Evolutionary conservation across 306 rosid genomes (phyloP).

Genomic region (Pyrus betulifolia): DNA sequence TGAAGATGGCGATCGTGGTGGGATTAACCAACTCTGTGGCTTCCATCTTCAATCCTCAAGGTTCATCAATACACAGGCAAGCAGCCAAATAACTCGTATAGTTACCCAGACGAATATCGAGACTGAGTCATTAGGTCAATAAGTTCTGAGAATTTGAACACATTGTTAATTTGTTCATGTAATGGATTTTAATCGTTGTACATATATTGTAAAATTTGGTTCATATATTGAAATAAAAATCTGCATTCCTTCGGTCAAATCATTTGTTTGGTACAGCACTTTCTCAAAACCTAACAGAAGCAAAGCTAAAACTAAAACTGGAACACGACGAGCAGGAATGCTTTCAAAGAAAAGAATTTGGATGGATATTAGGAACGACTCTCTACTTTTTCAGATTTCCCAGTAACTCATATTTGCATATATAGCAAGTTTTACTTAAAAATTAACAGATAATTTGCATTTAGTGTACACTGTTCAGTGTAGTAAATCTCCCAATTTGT

Average conservation of each 20-base stretch:
- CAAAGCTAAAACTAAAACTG: background rate
- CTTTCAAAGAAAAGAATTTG: too few species aligned
- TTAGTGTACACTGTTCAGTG: too few species aligned
- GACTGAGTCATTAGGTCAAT: background rate
- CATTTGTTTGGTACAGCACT: background rate
- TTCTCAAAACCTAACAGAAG: background rate
- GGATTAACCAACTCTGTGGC: slow-evolving; percentile 58
- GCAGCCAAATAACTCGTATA: background rate
- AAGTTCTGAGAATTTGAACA: background rate
- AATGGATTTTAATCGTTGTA: background rate
- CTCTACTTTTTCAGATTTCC: too few species aligned
- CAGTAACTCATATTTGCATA: too few species aligned
- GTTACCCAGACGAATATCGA: background rate
- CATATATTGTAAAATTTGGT: background rate
- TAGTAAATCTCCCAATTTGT: too few species aligned
- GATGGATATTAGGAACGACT: too few species aligned
- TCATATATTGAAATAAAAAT: background rate
- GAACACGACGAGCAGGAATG: too few species aligned
- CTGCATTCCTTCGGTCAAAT: background rate
- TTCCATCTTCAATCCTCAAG: slow-evolving; percentile 41
- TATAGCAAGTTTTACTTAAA: too few species aligned
- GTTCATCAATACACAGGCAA: background rate
- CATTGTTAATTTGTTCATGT: background rate
- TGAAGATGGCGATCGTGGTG: slow-evolving; percentile 49
- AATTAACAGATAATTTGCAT: too few species aligned